Percentiles rank a stretch among this genome's conserved stretches.
These are phyloP conservation scores for Hyphopichia burtonii DNA, from an alignment of 1,139 yeast species.

Conservation along the genomic window DNA sequence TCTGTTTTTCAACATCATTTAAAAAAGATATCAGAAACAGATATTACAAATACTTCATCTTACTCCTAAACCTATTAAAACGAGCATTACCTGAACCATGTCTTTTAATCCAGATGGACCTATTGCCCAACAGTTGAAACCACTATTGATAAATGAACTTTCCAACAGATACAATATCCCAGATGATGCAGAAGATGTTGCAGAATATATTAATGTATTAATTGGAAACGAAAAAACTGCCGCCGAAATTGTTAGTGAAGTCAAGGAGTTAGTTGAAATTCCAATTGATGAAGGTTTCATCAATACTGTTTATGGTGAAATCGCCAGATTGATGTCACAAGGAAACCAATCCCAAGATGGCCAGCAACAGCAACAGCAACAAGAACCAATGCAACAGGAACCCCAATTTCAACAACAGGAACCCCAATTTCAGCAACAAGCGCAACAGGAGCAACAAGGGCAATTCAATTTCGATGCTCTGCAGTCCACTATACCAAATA, in stretches of 20 bases:
- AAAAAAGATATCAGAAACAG: neutral
- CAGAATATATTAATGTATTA: constrained; percentile 75
- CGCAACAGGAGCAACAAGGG: constrained; percentile 3
- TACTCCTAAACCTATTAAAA: neutral
- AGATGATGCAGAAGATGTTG: constrained; percentile 76
- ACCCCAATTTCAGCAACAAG: constrained; percentile 4
- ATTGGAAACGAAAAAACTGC: constrained; percentile 70
- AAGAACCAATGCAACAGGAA: constrained; percentile 10
- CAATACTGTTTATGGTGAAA: constrained; percentile 55
- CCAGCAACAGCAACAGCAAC: constrained; percentile 17
- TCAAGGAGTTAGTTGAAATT: constrained; percentile 64
- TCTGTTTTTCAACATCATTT: neutral
- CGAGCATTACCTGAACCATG: constrained; percentile 5
- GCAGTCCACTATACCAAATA: constrained; percentile 14
- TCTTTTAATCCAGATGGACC: constrained; percentile 43
- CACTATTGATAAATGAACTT: constrained; percentile 37
- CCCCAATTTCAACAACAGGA: constrained; percentile 7
- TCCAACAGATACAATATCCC: constrained; percentile 31
- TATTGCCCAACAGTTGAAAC: constrained; percentile 38
- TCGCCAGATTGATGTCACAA: constrained; percentile 33
- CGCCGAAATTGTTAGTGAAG: constrained; percentile 63
- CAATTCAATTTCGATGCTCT: constrained; percentile 1
- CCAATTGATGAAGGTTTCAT: constrained; percentile 53
- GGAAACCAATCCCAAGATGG: constrained; percentile 15
- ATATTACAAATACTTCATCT: neutral